phyloP scores from a whole-genome alignment of 73 alveolate genomes.

The Urostyla sp. region DNA sequence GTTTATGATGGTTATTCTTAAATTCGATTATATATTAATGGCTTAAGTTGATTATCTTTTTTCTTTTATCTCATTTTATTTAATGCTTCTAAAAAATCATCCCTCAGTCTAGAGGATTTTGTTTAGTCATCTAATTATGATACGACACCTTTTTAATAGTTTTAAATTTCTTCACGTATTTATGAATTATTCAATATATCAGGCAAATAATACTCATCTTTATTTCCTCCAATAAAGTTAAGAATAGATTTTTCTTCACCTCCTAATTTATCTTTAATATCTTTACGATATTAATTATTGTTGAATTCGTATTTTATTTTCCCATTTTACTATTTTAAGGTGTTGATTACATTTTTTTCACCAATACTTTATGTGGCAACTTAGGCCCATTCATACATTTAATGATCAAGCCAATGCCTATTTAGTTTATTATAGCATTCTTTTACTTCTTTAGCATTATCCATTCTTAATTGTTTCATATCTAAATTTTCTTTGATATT shows the following conservation, averaged over 20 bases:
- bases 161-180: constrained; percentile 4
- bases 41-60: too few species aligned
- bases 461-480: constrained; percentile 30
- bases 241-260: too few species aligned
- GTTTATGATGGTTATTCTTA: neutral
- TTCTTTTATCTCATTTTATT: neutral
- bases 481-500: neutral
- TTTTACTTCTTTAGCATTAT: constrained; percentile 2
- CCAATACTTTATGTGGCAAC: too few species aligned
- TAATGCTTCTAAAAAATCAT: constrained; percentile 9
- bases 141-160: too few species aligned
- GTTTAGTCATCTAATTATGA: neutral
- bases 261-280: too few species aligned
- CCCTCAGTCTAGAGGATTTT: constrained; percentile 23
- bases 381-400: too few species aligned
- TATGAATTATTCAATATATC: neutral
- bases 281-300: too few species aligned
- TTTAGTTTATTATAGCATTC: neutral
- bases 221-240: too few species aligned
- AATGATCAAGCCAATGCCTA: constrained; percentile 33
- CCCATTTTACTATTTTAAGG: too few species aligned
- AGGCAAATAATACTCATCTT: constrained; percentile 23
- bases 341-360: too few species aligned
- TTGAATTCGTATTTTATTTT: too few species aligned
- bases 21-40: too few species aligned